Percentiles rank a stretch among this genome's conserved stretches.
Evolutionary conservation across 345 rosid genomes (phyloP).

Genomic region (Eucalyptus camaldulensis): DNA sequence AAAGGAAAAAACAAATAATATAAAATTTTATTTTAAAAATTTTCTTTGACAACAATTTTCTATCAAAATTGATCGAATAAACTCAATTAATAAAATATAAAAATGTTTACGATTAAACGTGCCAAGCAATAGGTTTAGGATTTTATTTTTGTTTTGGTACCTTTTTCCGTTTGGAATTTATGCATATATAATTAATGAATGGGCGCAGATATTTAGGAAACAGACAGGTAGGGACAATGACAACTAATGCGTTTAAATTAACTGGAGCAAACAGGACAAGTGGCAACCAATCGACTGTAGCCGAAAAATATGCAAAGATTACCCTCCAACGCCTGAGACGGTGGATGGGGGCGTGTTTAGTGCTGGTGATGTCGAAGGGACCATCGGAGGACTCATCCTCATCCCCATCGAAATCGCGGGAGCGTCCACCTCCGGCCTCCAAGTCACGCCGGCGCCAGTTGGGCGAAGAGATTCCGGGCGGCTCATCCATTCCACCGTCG

Average conservation of each 20-base stretch:
- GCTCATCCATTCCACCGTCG: constrained; percentile 27
- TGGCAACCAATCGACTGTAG: neutral
- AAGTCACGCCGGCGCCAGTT: constrained; percentile 20
- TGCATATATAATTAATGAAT: neutral
- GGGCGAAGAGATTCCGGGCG: constrained; percentile 17
- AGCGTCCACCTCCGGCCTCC: constrained; percentile 31
- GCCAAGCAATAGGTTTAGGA: too few relatives aligned
- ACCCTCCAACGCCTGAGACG: constrained; percentile 70
- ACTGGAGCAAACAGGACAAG: neutral
- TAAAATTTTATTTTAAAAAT: too few relatives aligned
- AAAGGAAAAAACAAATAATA: too few relatives aligned
- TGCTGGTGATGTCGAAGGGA: constrained; percentile 50
- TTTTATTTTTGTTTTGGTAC: too few relatives aligned
- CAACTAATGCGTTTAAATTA: neutral
- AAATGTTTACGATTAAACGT: too few relatives aligned
- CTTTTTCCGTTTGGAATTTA: too few relatives aligned
- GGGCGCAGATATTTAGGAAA: neutral
- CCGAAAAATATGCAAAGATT: neutral
- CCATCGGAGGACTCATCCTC: constrained; percentile 5
- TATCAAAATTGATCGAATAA: too few relatives aligned
- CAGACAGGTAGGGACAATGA: neutral
- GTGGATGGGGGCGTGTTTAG: constrained; percentile 59
- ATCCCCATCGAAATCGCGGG: constrained; percentile 1
- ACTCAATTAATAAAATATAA: too few relatives aligned
- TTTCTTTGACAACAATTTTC: too few relatives aligned